These are phyloP conservation scores for Ceratorhiza oryzae-sativae DNA, from an alignment of 1,284 basidiomycete species.

Conservation along the genomic window DNA sequence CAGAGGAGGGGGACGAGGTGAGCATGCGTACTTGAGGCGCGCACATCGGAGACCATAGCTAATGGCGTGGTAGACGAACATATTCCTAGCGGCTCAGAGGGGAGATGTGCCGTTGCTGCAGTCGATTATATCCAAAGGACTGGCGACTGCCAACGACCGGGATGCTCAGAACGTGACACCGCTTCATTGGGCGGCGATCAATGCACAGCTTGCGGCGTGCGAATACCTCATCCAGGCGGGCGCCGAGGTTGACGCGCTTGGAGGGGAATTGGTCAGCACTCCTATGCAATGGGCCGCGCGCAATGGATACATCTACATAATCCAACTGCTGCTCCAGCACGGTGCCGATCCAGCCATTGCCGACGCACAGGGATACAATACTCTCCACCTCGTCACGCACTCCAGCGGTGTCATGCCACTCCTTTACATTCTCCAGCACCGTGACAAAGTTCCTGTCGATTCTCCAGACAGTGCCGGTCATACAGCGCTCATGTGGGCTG, in stretches of 20 bases:
- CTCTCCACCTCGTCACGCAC: conserved; percentile 94
- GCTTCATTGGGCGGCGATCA: conserved; percentile 97
- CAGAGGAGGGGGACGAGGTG: conserved; percentile 30
- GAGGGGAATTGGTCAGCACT: conserved; percentile 94
- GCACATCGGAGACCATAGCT: background rate
- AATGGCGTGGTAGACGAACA: conserved; percentile 55
- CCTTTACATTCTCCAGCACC: conserved; percentile 88
- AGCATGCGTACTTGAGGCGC: background rate
- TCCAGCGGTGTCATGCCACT: conserved; percentile 94
- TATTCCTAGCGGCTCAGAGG: conserved; percentile 87
- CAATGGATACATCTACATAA: conserved; percentile 93
- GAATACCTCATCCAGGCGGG: conserved; percentile 87
- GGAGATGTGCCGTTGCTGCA: conserved; percentile 79
- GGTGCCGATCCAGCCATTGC: conserved; percentile 90
- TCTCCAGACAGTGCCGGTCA: conserved; percentile 82
- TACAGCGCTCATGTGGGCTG: conserved; percentile 98
- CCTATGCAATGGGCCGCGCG: conserved; percentile 98
- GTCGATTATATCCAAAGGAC: conserved; percentile 74
- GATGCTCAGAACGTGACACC: conserved; percentile 94
- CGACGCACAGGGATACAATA: conserved; percentile 97
- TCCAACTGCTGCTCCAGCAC: conserved; percentile 87
- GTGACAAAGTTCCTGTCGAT: conserved; percentile 78
- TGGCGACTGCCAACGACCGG: conserved; percentile 76
- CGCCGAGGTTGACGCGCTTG: conserved; percentile 93
- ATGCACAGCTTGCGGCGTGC: conserved; percentile 82